Conservation (phyloP, 805 yeast genomes). For the Lachancea sp. region DNA sequence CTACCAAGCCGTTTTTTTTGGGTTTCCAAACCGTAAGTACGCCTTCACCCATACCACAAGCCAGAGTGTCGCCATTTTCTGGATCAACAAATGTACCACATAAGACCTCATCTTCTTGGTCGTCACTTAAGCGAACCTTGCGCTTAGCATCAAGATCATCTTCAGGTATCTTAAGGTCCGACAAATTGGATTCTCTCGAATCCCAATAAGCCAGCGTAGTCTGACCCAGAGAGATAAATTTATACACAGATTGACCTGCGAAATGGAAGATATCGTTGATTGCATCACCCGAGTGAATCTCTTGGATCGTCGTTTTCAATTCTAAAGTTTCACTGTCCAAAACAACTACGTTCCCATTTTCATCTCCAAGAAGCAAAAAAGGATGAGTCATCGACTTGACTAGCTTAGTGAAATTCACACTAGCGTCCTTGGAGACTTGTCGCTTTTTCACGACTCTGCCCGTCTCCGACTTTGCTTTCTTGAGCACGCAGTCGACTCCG, state of each 20-base stretch:
- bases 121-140: conserved; percentile 61
- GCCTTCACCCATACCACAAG: conserved; percentile 90
- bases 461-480: conserved; percentile 60
- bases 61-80: conserved; percentile 53
- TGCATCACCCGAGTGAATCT: conserved; percentile 67
- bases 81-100: conserved; percentile 64
- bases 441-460: conserved; percentile 70
- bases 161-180: conserved; percentile 15
- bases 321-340: conserved; percentile 52
- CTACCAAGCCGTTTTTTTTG: conserved; percentile 57
- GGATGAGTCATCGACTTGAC: conserved; percentile 33
- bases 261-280: conserved; percentile 68
- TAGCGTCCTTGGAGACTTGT: conserved; percentile 13
- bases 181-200: conserved; percentile 45
- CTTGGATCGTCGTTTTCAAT: conserved; percentile 42
- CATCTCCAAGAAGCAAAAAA: conserved; percentile 54
- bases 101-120: conserved; percentile 90
- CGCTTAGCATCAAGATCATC: conserved; percentile 35
- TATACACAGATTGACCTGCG: conserved; percentile 62
- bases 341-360: conserved; percentile 60
- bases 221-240: conserved; percentile 73
- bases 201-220: conserved; percentile 77
- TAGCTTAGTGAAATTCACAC: conserved; percentile 32
- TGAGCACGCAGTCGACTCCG: conserved; percentile 76
- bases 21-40: conserved; percentile 82